Evolutionary conservation across 148 eudicot species (phyloP), one percentile per base, ranked within the genome.

Genomic region (Nyssa sinensis): DNA sequence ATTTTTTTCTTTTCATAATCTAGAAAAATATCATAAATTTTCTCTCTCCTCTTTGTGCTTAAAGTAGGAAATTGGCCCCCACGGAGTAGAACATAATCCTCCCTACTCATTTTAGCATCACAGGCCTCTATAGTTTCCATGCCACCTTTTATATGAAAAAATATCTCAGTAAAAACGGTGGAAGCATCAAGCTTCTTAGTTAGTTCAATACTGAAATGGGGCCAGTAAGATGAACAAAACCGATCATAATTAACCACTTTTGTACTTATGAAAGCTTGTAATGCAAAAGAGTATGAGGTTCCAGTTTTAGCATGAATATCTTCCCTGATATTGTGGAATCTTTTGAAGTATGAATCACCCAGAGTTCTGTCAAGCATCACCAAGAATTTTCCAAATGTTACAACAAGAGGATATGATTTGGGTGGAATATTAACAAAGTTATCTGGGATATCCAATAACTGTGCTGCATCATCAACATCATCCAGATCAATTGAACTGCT

Each of bases 361-460:
- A 89, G 28, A 12, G 91, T 84, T 41, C 93, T 90, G 58, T 91
- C 93, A 34, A 91, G 88, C 97, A 91, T 91, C 81, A 91, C 78
- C 31, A 89, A 74, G 79, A 91, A 91, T 76, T 91, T 91, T 67
- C 79, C 83, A 64, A 89, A 86, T 25, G 97, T 89, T 47, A 92
- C 64, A 19, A 92, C 90, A 32, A 92, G 94, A 33, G 97, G 94
- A 67, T 82, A 92, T 11, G 67, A 74, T 13, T 76, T 71, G 0
- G 78, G 59, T 58, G 84, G 75, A 30, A 92, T 77, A n/a, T 79
- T 82, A 72, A 82, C 51, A 77, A 92, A 89, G 33, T 94, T 84
- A 72, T 92, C 89, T 2, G 97, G 88, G 14, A 92, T 78, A 32
- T 80, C 90, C 69, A 62, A 78, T 64, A 86, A 86, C 49, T 74